Evolutionary conservation across 176 grass and related monocot species (phyloP).

Genomic region (Tillandsia fasciculata): DNA sequence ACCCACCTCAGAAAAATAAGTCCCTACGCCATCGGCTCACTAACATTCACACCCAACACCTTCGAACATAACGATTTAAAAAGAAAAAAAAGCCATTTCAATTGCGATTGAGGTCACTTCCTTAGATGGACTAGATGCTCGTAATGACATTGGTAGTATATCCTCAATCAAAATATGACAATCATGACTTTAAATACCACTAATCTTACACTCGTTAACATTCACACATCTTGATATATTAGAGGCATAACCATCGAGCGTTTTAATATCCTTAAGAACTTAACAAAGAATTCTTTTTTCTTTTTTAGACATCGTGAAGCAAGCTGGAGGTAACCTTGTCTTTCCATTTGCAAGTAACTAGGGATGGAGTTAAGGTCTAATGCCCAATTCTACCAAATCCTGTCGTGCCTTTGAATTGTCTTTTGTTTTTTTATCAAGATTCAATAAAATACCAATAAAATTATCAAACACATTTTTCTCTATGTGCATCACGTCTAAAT

Average conservation of each 20-base stretch:
- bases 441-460: too few relatives aligned
- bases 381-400: conserved; percentile 11
- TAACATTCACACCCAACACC: too few relatives aligned
- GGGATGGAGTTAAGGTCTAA: too few relatives aligned
- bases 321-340: neutral
- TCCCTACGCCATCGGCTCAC: too few relatives aligned
- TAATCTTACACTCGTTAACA: conserved; percentile 7
- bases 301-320: neutral
- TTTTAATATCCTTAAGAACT: neutral
- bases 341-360: neutral
- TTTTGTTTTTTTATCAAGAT: neutral
- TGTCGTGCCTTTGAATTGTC: conserved; percentile 1
- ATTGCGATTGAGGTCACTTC: too few relatives aligned
- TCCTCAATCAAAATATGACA: conserved; percentile 19
- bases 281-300: conserved; percentile 7
- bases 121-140: neutral
- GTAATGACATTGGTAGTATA: conserved; percentile 4
- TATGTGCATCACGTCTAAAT: too few relatives aligned
- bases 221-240: neutral
- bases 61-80: too few relatives aligned
- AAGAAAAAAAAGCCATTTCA: too few relatives aligned
- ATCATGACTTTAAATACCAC: conserved; percentile 16
- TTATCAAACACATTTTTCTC: too few relatives aligned
- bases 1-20: too few relatives aligned
- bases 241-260: conserved; percentile 15